Percentiles rank a stretch among this genome's conserved stretches.
phyloP scores from a whole-genome alignment of 371 early-diverging fungal genomes.

The Catenaria anguillulae region DNA sequence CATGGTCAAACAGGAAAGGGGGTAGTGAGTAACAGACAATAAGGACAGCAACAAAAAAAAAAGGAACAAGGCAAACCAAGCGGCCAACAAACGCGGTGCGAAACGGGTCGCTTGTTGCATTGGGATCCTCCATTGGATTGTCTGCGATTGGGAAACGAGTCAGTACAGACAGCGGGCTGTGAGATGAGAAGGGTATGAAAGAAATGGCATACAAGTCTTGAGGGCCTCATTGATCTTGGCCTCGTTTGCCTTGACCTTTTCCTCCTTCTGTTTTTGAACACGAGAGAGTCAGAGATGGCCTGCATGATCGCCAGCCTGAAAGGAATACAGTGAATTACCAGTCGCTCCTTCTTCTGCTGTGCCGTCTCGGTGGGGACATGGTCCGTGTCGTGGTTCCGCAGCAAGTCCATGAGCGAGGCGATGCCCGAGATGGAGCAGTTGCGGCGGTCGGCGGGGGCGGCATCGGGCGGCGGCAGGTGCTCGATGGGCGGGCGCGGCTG shows the following conservation, averaged over 20 bases:
- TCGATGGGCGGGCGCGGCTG: slow-evolving; percentile 78
- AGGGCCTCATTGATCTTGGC: neutral
- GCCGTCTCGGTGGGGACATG: slow-evolving; percentile 57
- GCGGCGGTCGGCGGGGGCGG: slow-evolving; percentile 44
- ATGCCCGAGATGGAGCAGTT: slow-evolving; percentile 48
- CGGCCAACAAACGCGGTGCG: slow-evolving; percentile 82
- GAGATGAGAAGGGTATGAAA: too few species aligned
- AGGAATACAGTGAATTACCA: too few species aligned
- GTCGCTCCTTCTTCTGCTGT: slow-evolving; percentile 50
- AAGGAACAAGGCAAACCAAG: too few species aligned
- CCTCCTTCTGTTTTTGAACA: too few species aligned
- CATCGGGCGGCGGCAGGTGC: slow-evolving; percentile 55
- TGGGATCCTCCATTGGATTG: slow-evolving; percentile 18
- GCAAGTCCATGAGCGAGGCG: slow-evolving; percentile 40
- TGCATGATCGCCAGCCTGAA: too few species aligned
- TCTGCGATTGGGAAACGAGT: too few species aligned
- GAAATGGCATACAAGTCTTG: neutral
- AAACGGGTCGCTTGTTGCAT: slow-evolving; percentile 61
- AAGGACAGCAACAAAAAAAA: too few species aligned
- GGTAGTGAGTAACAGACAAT: neutral
- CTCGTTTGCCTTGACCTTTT: neutral
- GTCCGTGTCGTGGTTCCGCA: slow-evolving; percentile 48
- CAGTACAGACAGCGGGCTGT: too few species aligned
- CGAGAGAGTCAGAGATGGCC: too few species aligned
- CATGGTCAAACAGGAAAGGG: neutral